Base-by-base conservation (phyloP, 2,329 filamentous ascomycete genomes). In the Knufia petricola region DNA sequence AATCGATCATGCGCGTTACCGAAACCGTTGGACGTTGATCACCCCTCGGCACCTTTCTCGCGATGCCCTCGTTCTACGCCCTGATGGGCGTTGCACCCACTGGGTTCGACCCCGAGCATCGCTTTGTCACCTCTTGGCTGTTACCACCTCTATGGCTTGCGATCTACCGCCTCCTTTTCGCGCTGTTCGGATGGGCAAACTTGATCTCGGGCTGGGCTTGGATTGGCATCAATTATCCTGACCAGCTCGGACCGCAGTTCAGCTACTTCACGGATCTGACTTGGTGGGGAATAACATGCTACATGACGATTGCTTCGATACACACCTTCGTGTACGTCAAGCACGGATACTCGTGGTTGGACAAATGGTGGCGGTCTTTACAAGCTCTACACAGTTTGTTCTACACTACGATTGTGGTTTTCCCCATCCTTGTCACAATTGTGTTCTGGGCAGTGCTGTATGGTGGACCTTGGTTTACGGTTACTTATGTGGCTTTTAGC, bases 221-320 rank as follows among this genome's bases (percentile, higher is more conserved):
- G 39, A 43, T 52, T 21, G 53, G 42, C 20, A 41, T 50, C 12
- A 37, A 54, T 23, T 21, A 17, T 1, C 20, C 42, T 19, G 40
- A 43, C 20, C 20, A 43, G 1, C 75, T 77, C 21, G 68, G 71
- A 46, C 66, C 71, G 39, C 75, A 74, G 39, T 92, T 94, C 70
- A 86, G 81, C 59, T 94, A 79, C 72, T 94, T 94, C 70, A 94
- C 87, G 23, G 73, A 81, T 60, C 70, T 92, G 50, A 86, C 84
- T 8, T 92, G 83, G 73, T 92, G 85, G 85, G 85, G 85, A 1
- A 68, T 90, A 30, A 81, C 77, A 20, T 90, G 89, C 68, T 94
- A 94, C 72, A 82, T 83, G 63, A 71, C 81, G 49, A 69, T 82
- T 59, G 73, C 83, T 1, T 73, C 82, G 15, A 53, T 78, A 15